Evolutionary conservation across 768 basidiomycete species (phyloP).

Genomic region (Asterophora lycoperdoides): DNA sequence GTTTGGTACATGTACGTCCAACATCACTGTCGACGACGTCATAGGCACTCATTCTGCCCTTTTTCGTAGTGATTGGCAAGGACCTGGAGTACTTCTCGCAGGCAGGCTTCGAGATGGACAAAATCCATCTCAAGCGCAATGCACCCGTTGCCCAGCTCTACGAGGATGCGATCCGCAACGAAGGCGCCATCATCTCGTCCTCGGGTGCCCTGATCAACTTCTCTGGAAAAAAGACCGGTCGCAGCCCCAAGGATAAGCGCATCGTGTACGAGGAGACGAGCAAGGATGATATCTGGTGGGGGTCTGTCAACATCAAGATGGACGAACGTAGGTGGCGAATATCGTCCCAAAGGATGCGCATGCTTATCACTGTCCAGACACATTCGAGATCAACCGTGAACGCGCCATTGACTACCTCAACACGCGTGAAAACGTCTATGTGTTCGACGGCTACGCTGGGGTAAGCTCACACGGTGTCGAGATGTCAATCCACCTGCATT

Average conservation of each 20-base stretch:
- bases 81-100: conserved; percentile 98
- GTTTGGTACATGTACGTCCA: conserved; percentile 50
- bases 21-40: not conserved
- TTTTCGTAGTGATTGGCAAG: conserved; percentile 73
- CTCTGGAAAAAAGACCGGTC: conserved; percentile 98
- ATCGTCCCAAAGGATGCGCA: not conserved
- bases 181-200: conserved; percentile 96
- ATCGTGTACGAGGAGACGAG: conserved; percentile 96
- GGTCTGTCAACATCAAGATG: conserved; percentile 98
- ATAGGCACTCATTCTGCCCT: not conserved
- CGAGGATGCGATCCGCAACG: conserved; percentile 97
- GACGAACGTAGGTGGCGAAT: conserved; percentile 69
- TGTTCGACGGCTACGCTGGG: conserved; percentile 94
- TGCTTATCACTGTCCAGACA: conserved; percentile 49
- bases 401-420: conserved; percentile 99
- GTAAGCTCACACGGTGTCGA: conserved; percentile 33
- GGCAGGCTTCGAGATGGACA: conserved; percentile 98
- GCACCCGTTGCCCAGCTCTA: conserved; percentile 87
- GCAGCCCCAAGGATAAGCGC: conserved; percentile 98
- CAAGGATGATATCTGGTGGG: conserved; percentile 99
- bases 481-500: too few relatives aligned
- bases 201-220: conserved; percentile 99
- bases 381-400: conserved; percentile 98
- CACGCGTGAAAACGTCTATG: conserved; percentile 96
- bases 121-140: conserved; percentile 93